phyloP scores from a whole-genome alignment of 2,329 filamentous ascomycete genomes.

The Diaporthe sp. region DNA sequence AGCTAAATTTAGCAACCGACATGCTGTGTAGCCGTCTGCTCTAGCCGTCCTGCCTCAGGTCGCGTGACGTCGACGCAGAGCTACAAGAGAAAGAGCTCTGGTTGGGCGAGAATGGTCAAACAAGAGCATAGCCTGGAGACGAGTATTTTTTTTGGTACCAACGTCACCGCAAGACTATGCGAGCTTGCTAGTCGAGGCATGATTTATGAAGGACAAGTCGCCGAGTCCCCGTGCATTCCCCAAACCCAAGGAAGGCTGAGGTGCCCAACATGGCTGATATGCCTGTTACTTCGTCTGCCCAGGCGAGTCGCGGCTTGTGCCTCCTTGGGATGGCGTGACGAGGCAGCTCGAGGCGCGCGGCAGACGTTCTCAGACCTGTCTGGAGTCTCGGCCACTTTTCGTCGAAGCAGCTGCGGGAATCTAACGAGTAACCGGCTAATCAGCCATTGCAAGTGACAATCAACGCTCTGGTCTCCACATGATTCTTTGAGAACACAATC shows the following conservation, averaged over 20 bases:
- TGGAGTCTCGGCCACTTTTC: background rate
- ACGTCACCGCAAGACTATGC: background rate
- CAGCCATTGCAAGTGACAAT: background rate
- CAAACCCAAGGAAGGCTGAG: background rate
- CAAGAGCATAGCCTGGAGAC: background rate
- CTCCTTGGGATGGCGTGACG: background rate
- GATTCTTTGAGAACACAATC: background rate
- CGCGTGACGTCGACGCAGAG: constrained; percentile 14
- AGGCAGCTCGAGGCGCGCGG: background rate
- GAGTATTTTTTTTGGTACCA: background rate
- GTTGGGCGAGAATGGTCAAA: background rate
- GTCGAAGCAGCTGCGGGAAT: background rate
- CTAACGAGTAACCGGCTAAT: background rate
- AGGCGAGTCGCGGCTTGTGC: background rate
- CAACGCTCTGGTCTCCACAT: background rate
- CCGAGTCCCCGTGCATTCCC: background rate
- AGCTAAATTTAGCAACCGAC: constrained; percentile 12
- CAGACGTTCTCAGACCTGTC: background rate
- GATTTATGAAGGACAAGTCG: constrained; percentile 2
- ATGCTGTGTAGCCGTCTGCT: background rate
- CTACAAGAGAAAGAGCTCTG: background rate
- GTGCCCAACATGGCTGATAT: background rate
- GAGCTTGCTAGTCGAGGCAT: background rate
- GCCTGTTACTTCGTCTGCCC: constrained; percentile 12
- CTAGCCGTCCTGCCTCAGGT: background rate